These are phyloP conservation scores for Dendrocalamus sinicus DNA, from an alignment of 176 grass and related monocot species.

Conservation along the genomic window DNA sequence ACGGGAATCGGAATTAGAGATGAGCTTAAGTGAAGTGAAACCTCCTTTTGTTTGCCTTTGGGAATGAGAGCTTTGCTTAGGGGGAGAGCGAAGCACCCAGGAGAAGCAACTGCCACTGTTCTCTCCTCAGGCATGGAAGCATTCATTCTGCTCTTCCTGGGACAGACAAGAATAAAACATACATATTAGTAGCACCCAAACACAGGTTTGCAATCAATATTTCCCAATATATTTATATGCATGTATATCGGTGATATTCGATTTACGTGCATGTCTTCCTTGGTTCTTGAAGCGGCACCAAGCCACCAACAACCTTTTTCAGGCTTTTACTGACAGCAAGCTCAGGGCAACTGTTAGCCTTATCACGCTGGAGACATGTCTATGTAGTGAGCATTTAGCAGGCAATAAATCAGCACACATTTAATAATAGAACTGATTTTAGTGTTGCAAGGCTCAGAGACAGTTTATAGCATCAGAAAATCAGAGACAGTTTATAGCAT, in stretches of 20 bases:
- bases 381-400: neutral
- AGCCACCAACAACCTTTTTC: neutral
- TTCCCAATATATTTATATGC: neutral
- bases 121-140: conserved; percentile 6
- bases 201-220: neutral
- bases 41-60: neutral
- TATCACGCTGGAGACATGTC: neutral
- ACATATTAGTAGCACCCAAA: neutral
- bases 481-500: neutral
- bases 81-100: neutral
- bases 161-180: neutral
- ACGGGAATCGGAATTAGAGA: conserved; percentile 15
- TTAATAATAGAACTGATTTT: neutral
- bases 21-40: neutral
- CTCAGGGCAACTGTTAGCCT: conserved; percentile 12
- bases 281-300: conserved; percentile 23
- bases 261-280: conserved; percentile 25
- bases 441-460: neutral
- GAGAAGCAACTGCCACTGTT: neutral
- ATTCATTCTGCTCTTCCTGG: conserved; percentile 17
- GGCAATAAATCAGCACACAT: neutral
- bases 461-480: neutral
- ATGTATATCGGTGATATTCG: conserved; percentile 18
- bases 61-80: neutral
- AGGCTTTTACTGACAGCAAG: neutral